phyloP scores from a whole-genome alignment of 2,329 filamentous ascomycete genomes.

The Xylariaceae sp. region DNA sequence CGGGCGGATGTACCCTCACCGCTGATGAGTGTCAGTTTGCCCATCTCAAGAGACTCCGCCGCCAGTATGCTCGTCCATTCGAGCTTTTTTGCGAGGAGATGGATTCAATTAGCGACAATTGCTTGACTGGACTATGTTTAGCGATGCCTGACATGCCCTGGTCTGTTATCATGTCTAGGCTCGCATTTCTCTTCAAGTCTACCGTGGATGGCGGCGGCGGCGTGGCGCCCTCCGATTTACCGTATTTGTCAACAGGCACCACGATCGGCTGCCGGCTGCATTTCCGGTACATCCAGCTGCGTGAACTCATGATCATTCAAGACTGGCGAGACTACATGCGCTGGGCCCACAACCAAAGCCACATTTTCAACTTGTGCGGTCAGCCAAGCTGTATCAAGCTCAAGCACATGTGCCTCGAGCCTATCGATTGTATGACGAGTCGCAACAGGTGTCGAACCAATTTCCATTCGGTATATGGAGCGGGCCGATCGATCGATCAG shows the following conservation, averaged over 20 bases:
- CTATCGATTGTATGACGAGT: constrained; percentile 6
- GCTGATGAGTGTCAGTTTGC: constrained; percentile 9
- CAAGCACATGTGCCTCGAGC: constrained; percentile 11
- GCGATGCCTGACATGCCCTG: constrained; percentile 12
- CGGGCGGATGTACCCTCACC: background rate
- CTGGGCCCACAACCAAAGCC: constrained; percentile 11
- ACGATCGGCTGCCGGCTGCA: constrained; percentile 7
- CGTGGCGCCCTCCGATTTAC: background rate
- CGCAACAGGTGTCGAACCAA: constrained; percentile 3
- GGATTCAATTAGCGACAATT: constrained; percentile 9
- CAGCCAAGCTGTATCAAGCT: constrained; percentile 11
- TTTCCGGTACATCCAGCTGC: constrained; percentile 3
- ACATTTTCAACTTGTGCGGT: constrained; percentile 10
- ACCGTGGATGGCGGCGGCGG: background rate
- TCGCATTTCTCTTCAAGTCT: constrained; percentile 9
- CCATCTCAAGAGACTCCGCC: constrained; percentile 2
- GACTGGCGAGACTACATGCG: constrained; percentile 12
- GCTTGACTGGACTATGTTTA: constrained; percentile 11
- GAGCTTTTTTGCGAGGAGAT: constrained; percentile 11
- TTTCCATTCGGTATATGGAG: background rate
- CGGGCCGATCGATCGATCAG: background rate
- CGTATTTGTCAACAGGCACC: background rate
- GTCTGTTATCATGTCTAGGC: constrained; percentile 10
- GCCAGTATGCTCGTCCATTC: constrained; percentile 6
- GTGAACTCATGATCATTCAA: constrained; percentile 8